Percentiles rank a stretch among this genome's conserved stretches.
phyloP scores from a whole-genome alignment of 495 filamentous ascomycete genomes.

The Trichoderma reesei region DNA sequence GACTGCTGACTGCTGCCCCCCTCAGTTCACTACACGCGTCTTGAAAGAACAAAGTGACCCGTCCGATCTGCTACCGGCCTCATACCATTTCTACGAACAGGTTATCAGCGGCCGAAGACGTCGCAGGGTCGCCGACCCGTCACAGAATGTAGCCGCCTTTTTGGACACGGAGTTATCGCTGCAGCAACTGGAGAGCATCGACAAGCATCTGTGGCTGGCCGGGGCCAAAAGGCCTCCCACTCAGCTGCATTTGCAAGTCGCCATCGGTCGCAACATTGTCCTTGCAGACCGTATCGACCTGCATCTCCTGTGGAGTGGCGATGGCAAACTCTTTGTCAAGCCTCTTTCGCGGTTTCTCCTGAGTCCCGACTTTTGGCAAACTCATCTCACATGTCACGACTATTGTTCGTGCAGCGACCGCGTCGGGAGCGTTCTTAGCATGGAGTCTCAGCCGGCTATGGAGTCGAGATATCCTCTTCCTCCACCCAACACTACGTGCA shows the following conservation, averaged over 20 bases:
- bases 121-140: not conserved
- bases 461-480: not conserved
- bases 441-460: not conserved
- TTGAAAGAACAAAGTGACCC: not conserved
- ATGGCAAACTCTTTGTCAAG: constrained; percentile 26
- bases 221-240: not conserved
- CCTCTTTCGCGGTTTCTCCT: constrained; percentile 29
- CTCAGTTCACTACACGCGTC: not conserved
- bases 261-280: constrained; percentile 23
- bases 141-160: not conserved
- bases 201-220: not conserved
- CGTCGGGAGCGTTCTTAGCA: not conserved
- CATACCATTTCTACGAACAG: not conserved
- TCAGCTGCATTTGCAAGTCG: constrained; percentile 27
- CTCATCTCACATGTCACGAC: constrained; percentile 9
- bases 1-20: not conserved
- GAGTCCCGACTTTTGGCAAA: constrained; percentile 24
- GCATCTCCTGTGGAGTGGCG: constrained; percentile 24
- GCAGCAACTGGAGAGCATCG: not conserved
- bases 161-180: not conserved
- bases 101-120: not conserved
- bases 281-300: constrained; percentile 25
- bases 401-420: not conserved
- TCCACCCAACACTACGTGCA: not conserved
- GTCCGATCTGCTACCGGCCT: not conserved